Percentiles rank a stretch among this genome's conserved stretches.
These are phyloP conservation scores for Chaetomium globosum DNA, from an alignment of 2,329 filamentous ascomycete species.

Conservation along the genomic window DNA sequence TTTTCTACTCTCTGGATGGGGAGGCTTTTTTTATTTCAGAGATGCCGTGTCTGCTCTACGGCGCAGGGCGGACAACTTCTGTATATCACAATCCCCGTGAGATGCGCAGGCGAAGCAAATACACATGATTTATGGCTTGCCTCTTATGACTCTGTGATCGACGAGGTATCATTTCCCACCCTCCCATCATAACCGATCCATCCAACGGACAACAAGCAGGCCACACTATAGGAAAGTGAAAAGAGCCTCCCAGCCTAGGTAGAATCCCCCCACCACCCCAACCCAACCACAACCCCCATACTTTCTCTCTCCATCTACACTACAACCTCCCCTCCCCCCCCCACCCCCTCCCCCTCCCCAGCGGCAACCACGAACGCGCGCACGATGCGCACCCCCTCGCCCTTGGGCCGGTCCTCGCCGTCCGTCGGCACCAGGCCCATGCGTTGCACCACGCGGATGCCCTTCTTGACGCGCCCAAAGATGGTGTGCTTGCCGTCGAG, in stretches of 20 bases:
- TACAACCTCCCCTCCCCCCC: background rate
- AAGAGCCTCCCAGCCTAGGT: too few relatives aligned
- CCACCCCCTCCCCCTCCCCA: background rate
- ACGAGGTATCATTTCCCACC: background rate
- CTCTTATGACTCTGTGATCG: background rate
- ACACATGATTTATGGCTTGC: background rate
- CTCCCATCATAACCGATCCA: too few relatives aligned
- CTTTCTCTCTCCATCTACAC: too few relatives aligned
- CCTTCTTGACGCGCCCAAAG: constrained; percentile 85
- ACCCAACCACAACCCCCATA: too few relatives aligned
- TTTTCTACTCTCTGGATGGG: background rate
- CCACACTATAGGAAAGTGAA: too few relatives aligned
- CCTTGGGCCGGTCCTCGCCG: constrained; percentile 74
- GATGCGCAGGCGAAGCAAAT: background rate
- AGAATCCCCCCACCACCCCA: background rate
- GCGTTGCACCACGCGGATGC: constrained; percentile 79
- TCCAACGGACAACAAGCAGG: too few relatives aligned
- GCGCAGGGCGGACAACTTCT: background rate
- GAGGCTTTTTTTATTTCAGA: background rate
- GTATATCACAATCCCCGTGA: background rate
- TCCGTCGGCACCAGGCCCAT: constrained; percentile 88
- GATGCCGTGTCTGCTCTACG: background rate
- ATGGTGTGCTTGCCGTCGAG: constrained; percentile 96
- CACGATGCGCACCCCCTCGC: constrained; percentile 75
- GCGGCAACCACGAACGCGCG: constrained; percentile 60